phyloP scores from a whole-genome alignment of 192 early-diverging fungal species.

The Coemansia sp. region DNA sequence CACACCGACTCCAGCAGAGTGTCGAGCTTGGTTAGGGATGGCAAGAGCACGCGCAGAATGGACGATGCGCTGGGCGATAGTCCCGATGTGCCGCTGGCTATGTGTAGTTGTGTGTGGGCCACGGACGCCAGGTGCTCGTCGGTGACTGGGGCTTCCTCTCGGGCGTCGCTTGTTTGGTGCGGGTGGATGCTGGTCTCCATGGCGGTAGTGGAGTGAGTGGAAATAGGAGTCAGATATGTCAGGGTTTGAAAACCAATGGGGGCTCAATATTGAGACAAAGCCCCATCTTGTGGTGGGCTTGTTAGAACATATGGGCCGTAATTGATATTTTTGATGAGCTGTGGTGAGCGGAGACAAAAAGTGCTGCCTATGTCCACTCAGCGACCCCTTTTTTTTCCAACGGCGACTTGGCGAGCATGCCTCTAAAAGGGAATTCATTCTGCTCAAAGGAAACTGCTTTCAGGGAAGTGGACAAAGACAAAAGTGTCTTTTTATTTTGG shows the following conservation, averaged over 20 bases:
- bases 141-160: background rate
- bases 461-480: no score
- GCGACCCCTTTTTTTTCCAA: no score
- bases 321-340: no score
- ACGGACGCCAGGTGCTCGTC: constrained; percentile 6
- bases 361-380: no score
- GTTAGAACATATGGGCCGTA: no score
- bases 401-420: no score
- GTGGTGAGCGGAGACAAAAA: no score
- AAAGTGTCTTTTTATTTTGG: no score
- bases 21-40: constrained; percentile 42
- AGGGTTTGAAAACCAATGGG: background rate
- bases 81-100: background rate
- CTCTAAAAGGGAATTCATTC: no score
- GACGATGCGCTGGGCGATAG: constrained; percentile 28
- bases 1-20: constrained; percentile 39
- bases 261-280: background rate
- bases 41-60: constrained; percentile 46
- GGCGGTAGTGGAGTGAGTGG: background rate
- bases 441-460: no score
- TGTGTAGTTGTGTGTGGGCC: background rate
- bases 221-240: background rate
- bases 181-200: background rate
- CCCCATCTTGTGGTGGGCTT: background rate
- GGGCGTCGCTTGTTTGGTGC: background rate